A percentile compares a stretch with the other conserved stretches of the same genome.
These are phyloP conservation scores for Lachancea fermentati DNA, from an alignment of 805 yeast species.

Conservation along the genomic window DNA sequence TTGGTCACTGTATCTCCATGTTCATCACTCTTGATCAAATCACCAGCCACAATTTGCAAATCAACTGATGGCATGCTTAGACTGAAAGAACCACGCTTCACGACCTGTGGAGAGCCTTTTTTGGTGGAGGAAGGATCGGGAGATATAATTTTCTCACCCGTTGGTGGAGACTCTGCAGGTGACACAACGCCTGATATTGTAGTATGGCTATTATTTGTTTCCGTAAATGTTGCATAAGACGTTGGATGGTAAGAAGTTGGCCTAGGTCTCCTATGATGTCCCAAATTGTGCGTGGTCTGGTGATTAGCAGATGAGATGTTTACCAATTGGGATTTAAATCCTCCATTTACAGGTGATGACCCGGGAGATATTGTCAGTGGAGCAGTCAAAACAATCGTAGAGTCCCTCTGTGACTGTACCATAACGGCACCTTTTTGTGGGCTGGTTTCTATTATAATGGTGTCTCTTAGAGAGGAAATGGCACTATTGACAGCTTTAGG, in stretches of 20 bases:
- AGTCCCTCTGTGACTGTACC: conserved; percentile 1
- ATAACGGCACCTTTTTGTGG: conserved; percentile 13
- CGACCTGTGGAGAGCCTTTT: conserved; percentile 18
- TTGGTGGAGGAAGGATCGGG: conserved; percentile 6
- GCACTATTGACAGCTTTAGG: conserved; percentile 4
- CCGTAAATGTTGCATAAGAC: conserved; percentile 7
- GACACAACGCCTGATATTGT: conserved; percentile 39
- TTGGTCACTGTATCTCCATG: conserved; percentile 15
- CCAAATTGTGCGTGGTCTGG: conserved; percentile 1
- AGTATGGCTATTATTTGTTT: conserved; percentile 28
- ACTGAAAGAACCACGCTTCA: conserved; percentile 21
- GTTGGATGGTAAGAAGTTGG: conserved; percentile 79
- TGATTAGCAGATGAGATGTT: not conserved
- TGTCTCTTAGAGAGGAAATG: conserved; percentile 20
- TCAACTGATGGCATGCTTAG: conserved; percentile 34
- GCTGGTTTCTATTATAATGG: conserved; percentile 24
- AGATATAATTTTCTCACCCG: not conserved
- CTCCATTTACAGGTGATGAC: not conserved
- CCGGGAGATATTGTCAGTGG: not conserved
- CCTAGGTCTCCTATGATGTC: conserved; percentile 59
- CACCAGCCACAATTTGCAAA: conserved; percentile 33
- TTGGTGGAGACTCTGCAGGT: conserved; percentile 23
- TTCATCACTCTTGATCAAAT: conserved; percentile 31
- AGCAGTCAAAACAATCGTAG: conserved; percentile 1
- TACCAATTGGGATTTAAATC: not conserved